Evolutionary conservation across 2,329 filamentous ascomycete genomes (phyloP).

Genomic region (Scorias spongiosa): DNA sequence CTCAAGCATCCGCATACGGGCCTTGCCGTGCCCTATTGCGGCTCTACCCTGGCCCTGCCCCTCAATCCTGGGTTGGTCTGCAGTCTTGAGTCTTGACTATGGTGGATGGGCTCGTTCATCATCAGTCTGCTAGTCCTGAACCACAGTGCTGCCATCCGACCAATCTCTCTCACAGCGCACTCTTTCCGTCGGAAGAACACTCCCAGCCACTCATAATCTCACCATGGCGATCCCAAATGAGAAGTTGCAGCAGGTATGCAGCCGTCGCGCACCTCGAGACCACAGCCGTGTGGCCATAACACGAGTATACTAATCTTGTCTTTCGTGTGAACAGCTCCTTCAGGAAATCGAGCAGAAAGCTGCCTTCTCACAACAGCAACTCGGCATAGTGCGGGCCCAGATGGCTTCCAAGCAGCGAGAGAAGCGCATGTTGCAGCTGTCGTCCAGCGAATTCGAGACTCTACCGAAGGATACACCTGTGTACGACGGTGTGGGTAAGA

Average conservation of each 20-base stretch:
- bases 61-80: no score
- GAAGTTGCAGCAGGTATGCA: slow-evolving; percentile 71
- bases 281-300: slow-evolving; percentile 3
- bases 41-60: no score
- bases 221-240: slow-evolving; percentile 86
- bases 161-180: neutral
- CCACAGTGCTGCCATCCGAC: neutral
- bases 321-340: slow-evolving; percentile 47
- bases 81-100: no score
- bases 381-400: slow-evolving; percentile 70
- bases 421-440: slow-evolving; percentile 75
- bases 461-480: slow-evolving; percentile 63
- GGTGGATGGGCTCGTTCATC: no score
- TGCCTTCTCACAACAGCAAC: slow-evolving; percentile 77
- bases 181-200: neutral
- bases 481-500: slow-evolving; percentile 94
- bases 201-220: neutral
- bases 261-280: no score
- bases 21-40: no score
- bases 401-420: slow-evolving; percentile 77
- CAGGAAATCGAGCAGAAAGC: slow-evolving; percentile 91
- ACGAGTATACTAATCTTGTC: neutral
- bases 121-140: no score
- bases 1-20: no score
- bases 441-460: slow-evolving; percentile 64